phyloP scores from a whole-genome alignment of 2,329 filamentous ascomycete species.

The Penicillium sp. region DNA sequence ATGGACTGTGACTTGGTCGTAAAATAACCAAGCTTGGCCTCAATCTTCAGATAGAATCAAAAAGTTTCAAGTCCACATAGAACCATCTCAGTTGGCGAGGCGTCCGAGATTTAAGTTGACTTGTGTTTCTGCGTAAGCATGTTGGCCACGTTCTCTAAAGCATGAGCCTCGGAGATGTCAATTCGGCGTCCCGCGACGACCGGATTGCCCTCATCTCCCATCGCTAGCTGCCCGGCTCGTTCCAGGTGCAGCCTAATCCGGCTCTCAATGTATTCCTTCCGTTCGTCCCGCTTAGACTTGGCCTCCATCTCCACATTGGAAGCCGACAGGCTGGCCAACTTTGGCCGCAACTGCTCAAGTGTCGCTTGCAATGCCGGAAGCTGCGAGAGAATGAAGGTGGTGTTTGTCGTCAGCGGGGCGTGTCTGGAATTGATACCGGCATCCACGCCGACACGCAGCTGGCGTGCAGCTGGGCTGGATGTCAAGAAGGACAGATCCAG shows the following conservation, averaged over 20 bases:
- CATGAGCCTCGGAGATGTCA: slow-evolving; percentile 45
- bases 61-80: slow-evolving; percentile 12
- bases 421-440: slow-evolving; percentile 40
- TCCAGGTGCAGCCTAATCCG: slow-evolving; percentile 79
- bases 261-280: slow-evolving; percentile 80
- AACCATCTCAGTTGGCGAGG: slow-evolving; percentile 1
- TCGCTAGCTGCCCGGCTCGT: slow-evolving; percentile 46
- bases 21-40: slow-evolving; percentile 1
- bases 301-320: slow-evolving; percentile 42
- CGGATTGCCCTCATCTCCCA: slow-evolving; percentile 38
- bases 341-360: slow-evolving; percentile 68
- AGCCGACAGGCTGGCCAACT: slow-evolving; percentile 55
- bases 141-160: slow-evolving; percentile 45
- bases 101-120: slow-evolving; percentile 11
- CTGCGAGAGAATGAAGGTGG: slow-evolving; percentile 77
- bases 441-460: slow-evolving; percentile 50
- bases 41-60: slow-evolving; percentile 7
- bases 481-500: slow-evolving; percentile 61
- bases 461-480: slow-evolving; percentile 51
- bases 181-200: slow-evolving; percentile 46
- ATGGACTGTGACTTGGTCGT: slow-evolving; percentile 42
- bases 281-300: slow-evolving; percentile 67
- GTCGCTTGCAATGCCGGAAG: slow-evolving; percentile 76
- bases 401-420: slow-evolving; percentile 50
- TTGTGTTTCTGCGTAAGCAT: slow-evolving; percentile 39